Base-by-base conservation (phyloP, 2,329 filamentous ascomycete species). In the Chaetomium sp. region DNA sequence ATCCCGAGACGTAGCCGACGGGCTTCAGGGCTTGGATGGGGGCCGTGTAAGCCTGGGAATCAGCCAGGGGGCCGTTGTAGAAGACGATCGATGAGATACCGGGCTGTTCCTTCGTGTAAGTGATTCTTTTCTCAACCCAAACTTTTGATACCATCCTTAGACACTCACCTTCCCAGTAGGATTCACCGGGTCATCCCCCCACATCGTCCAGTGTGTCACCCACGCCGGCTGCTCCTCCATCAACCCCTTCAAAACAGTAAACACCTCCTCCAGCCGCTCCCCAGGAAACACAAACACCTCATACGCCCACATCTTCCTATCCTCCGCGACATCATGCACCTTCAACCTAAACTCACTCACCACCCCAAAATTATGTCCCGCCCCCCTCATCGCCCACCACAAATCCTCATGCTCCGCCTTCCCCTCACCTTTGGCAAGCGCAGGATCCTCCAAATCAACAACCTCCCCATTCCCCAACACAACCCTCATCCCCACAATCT, bases 341-440 rank as follows among this genome's bases (percentile, higher is more conserved):
- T 76, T 76, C n/a, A 70, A 69, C 1, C 68, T 72, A 12, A 74
- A 64, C 4, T 72, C 72, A 2, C 76, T 79, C 11, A 82, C 76
- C 50, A 83, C 74, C 41, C 80, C 80, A 55, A 83, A 82, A 66
- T 82, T 83, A 56, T 81, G 77, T 0, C 79, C 80, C 1, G 79
- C 80, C 5, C 80, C 80, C 49, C 72, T 71, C 59, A 84, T 71
- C 0, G 71, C 80, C 80, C 79, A 84, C 63, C 72, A 83, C 6
- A 84, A 71, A 43, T 81, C 78, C 0, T 71, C 67, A 11, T 71
- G 70, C 65, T 33, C 61, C 6, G 19, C 2, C 19, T 27, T 27
- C 19, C 19, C 19, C 2, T 27, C 19, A 27, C 19, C 19, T 27
- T 27, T 27, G 19, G 19, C 19, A 27, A 27, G 19, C 19, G 19